Conservation (phyloP, 768 basidiomycete genomes). For the Hericium rajendrae region DNA sequence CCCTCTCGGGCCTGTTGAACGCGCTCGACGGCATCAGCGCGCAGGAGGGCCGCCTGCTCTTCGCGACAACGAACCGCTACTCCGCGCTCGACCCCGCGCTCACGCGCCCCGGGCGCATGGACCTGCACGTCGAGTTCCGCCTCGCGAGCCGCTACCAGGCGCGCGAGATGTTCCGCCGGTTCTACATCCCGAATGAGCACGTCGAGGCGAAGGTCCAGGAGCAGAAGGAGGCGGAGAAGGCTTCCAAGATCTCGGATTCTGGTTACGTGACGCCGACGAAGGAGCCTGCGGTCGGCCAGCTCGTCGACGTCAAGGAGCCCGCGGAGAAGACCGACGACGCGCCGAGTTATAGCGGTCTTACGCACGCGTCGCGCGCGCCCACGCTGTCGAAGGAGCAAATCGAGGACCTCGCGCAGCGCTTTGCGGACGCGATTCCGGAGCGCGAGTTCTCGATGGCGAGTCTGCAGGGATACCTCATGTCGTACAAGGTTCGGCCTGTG, state of each 20-base stretch:
- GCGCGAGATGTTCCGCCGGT: conserved; percentile 52
- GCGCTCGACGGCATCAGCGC: conserved; percentile 75
- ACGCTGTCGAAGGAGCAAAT: conserved; percentile 31
- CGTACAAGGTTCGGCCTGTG: conserved; percentile 49
- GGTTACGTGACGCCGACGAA: conserved; percentile 10
- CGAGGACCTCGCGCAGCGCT: conserved; percentile 40
- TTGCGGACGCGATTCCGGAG: conserved; percentile 44
- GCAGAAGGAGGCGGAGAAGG: conserved; percentile 18
- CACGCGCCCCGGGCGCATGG: conserved; percentile 72
- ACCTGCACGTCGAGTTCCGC: conserved; percentile 68
- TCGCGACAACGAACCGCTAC: conserved; percentile 75
- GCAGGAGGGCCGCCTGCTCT: conserved; percentile 74
- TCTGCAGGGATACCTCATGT: conserved; percentile 57
- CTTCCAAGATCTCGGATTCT: conserved; percentile 8
- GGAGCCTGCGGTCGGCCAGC: background rate
- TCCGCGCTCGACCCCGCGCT: conserved; percentile 62
- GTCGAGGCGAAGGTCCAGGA: conserved; percentile 14
- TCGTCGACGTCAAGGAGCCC: conserved; percentile 1
- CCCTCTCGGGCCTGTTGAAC: conserved; percentile 66
- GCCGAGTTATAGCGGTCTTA: conserved; percentile 1
- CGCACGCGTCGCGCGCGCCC: conserved; percentile 20
- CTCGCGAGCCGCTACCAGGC: conserved; percentile 66
- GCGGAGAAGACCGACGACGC: background rate
- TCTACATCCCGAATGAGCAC: conserved; percentile 43
- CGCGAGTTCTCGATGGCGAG: conserved; percentile 32